phyloP scores from a whole-genome alignment of 805 yeast genomes.

The Zygoascus biomembranicola region DNA sequence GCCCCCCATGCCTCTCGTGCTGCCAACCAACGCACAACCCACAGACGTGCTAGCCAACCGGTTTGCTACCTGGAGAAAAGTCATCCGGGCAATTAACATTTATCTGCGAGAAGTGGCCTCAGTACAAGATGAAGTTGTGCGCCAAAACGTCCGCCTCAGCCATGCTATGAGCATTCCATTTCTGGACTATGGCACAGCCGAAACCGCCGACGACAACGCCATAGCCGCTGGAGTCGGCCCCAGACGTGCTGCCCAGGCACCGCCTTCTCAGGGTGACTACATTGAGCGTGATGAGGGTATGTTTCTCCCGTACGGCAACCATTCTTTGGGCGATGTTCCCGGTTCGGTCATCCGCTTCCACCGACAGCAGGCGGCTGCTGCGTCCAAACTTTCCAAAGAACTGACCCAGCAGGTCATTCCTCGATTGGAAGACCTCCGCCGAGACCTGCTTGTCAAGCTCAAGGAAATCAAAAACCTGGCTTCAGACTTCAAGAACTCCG shows the following conservation, averaged over 20 bases:
- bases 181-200: slow-evolving; percentile 29
- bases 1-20: slow-evolving; percentile 1
- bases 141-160: slow-evolving; percentile 73
- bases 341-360: slow-evolving; percentile 59
- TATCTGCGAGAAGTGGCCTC: slow-evolving; percentile 74
- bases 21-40: slow-evolving; percentile 64
- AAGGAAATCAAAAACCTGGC: slow-evolving; percentile 77
- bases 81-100: slow-evolving; percentile 63
- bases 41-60: slow-evolving; percentile 80
- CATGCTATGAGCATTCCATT: slow-evolving; percentile 61
- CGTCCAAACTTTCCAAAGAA: slow-evolving; percentile 52
- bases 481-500: slow-evolving; percentile 75
- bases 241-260: neutral
- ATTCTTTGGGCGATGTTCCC: slow-evolving; percentile 79
- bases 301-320: slow-evolving; percentile 71
- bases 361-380: slow-evolving; percentile 48
- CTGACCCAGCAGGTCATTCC: slow-evolving; percentile 55
- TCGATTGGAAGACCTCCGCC: slow-evolving; percentile 55
- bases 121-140: slow-evolving; percentile 79
- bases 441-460: slow-evolving; percentile 75
- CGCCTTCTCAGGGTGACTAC: neutral
- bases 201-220: slow-evolving; percentile 15
- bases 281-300: slow-evolving; percentile 31
- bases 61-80: slow-evolving; percentile 78
- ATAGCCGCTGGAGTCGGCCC: slow-evolving; percentile 3